phyloP scores from a whole-genome alignment of 73 alveolate species.

The Paramecium biaurelia region DNA sequence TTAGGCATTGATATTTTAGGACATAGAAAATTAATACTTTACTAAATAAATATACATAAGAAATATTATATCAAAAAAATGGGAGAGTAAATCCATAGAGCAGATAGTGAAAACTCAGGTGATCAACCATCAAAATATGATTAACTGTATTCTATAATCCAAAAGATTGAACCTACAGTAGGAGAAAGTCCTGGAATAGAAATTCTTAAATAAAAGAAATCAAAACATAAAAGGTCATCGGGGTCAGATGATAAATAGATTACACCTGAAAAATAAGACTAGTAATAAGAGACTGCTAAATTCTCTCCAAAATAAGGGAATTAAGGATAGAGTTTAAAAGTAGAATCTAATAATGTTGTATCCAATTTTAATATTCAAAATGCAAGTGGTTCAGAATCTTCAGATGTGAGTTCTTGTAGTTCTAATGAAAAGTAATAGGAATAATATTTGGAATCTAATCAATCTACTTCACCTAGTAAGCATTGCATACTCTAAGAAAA shows the following conservation, averaged over 20 bases:
- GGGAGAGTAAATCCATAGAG: neutral
- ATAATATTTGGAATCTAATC: neutral
- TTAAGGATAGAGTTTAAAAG: neutral
- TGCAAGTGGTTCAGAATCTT: neutral
- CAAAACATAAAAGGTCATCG: neutral
- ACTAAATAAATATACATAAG: conserved; percentile 33
- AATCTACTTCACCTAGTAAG: neutral
- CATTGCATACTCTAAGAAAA: neutral
- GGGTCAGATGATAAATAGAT: neutral
- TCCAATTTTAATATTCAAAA: neutral
- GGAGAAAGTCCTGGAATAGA: neutral
- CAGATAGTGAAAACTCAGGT: conserved; percentile 14
- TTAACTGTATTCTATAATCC: neutral
- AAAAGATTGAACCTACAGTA: neutral
- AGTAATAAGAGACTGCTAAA: neutral
- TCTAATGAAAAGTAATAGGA: neutral
- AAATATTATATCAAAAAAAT: conserved; percentile 38
- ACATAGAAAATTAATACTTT: conserved; percentile 33
- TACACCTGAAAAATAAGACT: neutral
- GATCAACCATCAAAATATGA: conserved; percentile 11
- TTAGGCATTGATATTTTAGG: conserved; percentile 37
- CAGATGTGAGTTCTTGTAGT: neutral
- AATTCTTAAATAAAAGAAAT: neutral
- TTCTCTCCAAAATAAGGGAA: neutral
- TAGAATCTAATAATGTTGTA: neutral